Conservation (phyloP, 2,329 filamentous ascomycete genomes). For the Cadophora sp. region DNA sequence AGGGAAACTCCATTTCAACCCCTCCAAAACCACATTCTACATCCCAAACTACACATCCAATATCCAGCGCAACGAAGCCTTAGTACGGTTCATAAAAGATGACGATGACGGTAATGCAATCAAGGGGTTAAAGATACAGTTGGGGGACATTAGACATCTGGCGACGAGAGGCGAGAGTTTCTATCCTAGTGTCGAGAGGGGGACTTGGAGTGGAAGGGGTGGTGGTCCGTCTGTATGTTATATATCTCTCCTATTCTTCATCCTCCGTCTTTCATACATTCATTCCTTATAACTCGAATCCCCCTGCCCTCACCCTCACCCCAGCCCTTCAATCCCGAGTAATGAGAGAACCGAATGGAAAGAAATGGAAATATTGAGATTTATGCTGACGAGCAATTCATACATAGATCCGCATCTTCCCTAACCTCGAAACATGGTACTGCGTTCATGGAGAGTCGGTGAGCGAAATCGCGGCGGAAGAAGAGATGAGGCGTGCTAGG, state of each 20-base stretch:
- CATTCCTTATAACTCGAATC: not conserved
- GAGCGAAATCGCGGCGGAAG: not conserved
- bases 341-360: too few species aligned
- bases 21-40: not conserved
- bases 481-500: slow-evolving; percentile 3
- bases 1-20: not conserved
- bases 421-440: slow-evolving; percentile 4
- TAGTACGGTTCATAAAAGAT: not conserved
- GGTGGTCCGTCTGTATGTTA: slow-evolving; percentile 6
- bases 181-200: slow-evolving; percentile 2
- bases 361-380: too few species aligned
- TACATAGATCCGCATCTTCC: not conserved
- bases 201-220: not conserved
- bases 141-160: not conserved
- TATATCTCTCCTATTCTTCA: not conserved
- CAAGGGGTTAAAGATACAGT: not conserved
- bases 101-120: too few species aligned
- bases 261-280: not conserved
- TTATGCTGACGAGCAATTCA: not conserved
- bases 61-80: not conserved
- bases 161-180: not conserved
- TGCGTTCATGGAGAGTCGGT: not conserved
- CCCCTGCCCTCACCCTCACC: too few species aligned
- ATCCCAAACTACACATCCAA: not conserved
- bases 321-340: too few species aligned